phyloP scores from a whole-genome alignment of 2,329 filamentous ascomycete species.

The Trichophyton rubrum region DNA sequence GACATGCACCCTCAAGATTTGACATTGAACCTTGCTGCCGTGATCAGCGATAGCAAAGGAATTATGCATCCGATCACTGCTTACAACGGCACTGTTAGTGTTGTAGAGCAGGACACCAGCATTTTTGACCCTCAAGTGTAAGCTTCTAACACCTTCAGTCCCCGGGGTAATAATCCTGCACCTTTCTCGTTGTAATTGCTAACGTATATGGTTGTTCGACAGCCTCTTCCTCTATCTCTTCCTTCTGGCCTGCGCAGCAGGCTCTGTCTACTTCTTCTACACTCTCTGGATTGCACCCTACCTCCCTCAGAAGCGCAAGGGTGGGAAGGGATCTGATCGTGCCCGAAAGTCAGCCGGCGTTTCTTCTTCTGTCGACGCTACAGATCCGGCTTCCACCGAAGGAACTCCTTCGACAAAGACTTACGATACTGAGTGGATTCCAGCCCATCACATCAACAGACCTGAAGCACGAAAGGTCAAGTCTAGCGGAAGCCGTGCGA shows the following conservation, averaged over 20 bases:
- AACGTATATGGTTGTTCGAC: constrained; percentile 11
- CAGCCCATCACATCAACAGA: constrained; percentile 74
- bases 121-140: constrained; percentile 95
- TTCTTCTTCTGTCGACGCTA: constrained; percentile 54
- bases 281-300: constrained; percentile 94
- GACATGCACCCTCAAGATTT: constrained; percentile 92
- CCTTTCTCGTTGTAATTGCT: not conserved
- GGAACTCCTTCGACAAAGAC: constrained; percentile 57
- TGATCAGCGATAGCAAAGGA: constrained; percentile 56
- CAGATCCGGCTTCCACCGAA: constrained; percentile 52
- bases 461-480: constrained; percentile 56
- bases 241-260: constrained; percentile 64
- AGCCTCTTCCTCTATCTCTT: constrained; percentile 98
- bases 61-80: constrained; percentile 63
- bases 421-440: constrained; percentile 92
- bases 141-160: constrained; percentile 24
- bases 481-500: constrained; percentile 21
- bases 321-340: constrained; percentile 53
- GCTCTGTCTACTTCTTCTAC: constrained; percentile 90
- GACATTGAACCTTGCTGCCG: constrained; percentile 60
- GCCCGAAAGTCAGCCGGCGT: constrained; percentile 49
- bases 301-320: constrained; percentile 67
- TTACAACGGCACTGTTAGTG: constrained; percentile 68
- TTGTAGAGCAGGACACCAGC: constrained; percentile 84
- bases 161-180: not conserved